Base-by-base conservation (phyloP, 2,329 filamentous ascomycete species). In the Fusarium setosum region DNA sequence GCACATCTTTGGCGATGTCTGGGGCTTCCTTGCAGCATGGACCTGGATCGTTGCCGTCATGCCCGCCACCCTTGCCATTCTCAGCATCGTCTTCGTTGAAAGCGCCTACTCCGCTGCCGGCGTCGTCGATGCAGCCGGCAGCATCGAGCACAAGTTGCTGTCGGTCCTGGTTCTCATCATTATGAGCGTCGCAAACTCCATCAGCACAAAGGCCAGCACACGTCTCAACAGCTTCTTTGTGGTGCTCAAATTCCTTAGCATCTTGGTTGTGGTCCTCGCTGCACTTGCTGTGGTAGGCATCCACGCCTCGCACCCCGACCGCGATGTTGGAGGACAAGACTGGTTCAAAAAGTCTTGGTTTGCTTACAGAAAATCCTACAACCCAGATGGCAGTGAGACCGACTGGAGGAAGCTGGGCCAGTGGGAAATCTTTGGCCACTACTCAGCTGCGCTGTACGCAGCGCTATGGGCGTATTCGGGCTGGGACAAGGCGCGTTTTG, bases 401-500 rank as follows among this genome's bases (percentile, higher is more conserved):
- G 79, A 85, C 35, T 88, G 85, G 85, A 71, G 72, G 1, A 61
- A 71, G 2, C 67, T 90, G 38, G 76, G 80, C 6, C 73, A 79
- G 24, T 90, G 88, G 88, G 85, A 88, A 56, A 79, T 85, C 11
- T 81, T 89, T 23, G 88, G 88, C 0, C 84, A 89, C 65, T 84
- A 85, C 56, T 87, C 86, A 4, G 82, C 86, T 2, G 88, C 88
- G 0, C 77, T 90, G 1, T 90, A 90, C 65, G 88, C 84, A 0
- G 86, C 86, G 0, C 71, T 90, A 0, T 90, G 87, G 88, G 88
- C 86, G 0, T 90, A 89, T 59, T 88, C 85, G 1, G 88, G 88
- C 0, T 90, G 88, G 88, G 88, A 90, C 55, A 90, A 89, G 77
- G 86, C 86, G 35, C 76, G 80, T 49, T 10, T 3, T 21, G 12